Conservation (phyloP, 768 basidiomycete species). For the Serendipita sp. region DNA sequence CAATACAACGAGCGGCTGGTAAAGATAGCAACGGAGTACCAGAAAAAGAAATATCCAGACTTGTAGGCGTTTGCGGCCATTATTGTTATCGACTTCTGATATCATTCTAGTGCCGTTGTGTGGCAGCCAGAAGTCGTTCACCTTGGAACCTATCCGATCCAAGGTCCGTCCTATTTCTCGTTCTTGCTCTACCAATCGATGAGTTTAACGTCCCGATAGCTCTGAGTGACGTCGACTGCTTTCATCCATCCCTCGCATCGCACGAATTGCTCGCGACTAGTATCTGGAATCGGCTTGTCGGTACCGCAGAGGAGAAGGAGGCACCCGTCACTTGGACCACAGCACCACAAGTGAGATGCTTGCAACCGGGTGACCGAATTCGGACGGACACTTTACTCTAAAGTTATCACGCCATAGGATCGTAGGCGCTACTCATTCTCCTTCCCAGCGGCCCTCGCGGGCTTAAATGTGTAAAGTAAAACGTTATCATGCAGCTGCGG, state of each 20-base stretch:
- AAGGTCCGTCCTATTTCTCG: constrained; percentile 8
- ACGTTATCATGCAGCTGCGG: no score
- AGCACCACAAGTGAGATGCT: constrained; percentile 7
- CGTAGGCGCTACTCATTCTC: no score
- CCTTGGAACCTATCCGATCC: constrained; percentile 10
- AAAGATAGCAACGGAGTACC: constrained; percentile 12
- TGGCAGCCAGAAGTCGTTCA: constrained; percentile 13
- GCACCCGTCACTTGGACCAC: constrained; percentile 9
- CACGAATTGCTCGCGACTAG: constrained; percentile 11
- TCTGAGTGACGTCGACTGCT: constrained; percentile 13
- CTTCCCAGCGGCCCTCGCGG: no score
- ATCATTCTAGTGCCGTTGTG: constrained; percentile 8
- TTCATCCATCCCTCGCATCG: constrained; percentile 12
- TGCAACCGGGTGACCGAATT: constrained; percentile 10
- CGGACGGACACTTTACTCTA: constrained; percentile 8
- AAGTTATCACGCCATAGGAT: no score
- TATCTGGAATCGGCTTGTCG: constrained; percentile 12
- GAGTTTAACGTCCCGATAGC: not conserved
- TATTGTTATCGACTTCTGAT: not conserved
- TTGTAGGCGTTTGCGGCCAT: constrained; percentile 8
- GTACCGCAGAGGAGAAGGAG: constrained; percentile 6
- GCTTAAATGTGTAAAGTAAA: no score
- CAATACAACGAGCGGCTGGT: constrained; percentile 11
- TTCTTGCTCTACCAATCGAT: not conserved
- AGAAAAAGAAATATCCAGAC: constrained; percentile 10